Evolutionary conservation across 2,329 filamentous ascomycete species (phyloP).

Genomic region (Phialemonium atrogriseum): DNA sequence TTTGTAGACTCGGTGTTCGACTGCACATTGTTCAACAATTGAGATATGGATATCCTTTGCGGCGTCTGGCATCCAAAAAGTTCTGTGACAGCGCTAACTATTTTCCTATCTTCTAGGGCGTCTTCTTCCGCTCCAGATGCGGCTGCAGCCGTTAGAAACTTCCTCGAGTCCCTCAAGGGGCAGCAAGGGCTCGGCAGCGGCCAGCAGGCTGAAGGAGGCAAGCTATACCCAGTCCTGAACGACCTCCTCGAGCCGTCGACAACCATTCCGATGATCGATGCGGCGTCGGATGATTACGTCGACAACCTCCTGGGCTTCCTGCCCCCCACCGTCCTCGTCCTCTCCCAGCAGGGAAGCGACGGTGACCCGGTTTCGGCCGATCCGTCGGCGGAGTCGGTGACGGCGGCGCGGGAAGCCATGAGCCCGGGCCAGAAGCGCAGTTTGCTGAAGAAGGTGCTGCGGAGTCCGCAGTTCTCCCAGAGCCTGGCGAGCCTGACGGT

Average conservation of each 20-base stretch:
- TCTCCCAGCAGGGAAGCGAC: conserved; percentile 60
- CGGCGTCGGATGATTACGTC: conserved; percentile 54
- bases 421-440: conserved; percentile 69
- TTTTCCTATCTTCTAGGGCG: conserved; percentile 41
- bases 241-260: conserved; percentile 74
- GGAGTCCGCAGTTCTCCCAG: conserved; percentile 86
- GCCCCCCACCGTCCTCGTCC: conserved; percentile 68
- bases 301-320: conserved; percentile 71
- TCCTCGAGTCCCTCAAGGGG: conserved; percentile 72
- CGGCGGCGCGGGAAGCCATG: conserved; percentile 66
- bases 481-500: conserved; percentile 77
- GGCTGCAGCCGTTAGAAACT: conserved; percentile 73
- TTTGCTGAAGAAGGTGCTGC: conserved; percentile 72
- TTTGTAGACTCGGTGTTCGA: conserved; percentile 7
- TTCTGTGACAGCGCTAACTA: too few relatives aligned
- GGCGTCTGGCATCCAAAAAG: too few relatives aligned
- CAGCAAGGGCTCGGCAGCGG: conserved; percentile 31
- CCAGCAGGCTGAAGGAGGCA: conserved; percentile 39
- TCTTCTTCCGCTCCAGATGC: conserved; percentile 57
- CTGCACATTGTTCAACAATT: not conserved
- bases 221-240: conserved; percentile 72
- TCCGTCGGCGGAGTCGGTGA: conserved; percentile 57
- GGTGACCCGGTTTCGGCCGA: conserved; percentile 50
- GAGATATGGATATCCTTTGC: conserved; percentile 29
- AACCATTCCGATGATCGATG: conserved; percentile 69